phyloP scores from a whole-genome alignment of 192 early-diverging fungal genomes.

The Entophlyctis helioformis region DNA sequence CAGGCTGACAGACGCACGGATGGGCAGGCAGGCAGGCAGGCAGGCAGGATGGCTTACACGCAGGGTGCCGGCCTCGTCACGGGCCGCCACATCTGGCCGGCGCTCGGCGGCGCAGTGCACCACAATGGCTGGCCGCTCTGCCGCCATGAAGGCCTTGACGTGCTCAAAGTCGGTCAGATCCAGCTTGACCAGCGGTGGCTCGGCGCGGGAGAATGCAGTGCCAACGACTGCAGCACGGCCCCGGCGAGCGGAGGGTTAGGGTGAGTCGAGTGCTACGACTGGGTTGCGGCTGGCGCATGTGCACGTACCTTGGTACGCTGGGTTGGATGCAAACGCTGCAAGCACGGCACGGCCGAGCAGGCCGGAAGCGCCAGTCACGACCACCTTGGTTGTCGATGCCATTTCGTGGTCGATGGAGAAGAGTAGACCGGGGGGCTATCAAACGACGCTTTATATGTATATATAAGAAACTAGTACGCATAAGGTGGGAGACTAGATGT shows the following conservation, averaged over 20 bases:
- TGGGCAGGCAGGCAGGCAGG: not conserved
- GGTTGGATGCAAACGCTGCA: conserved; percentile 33
- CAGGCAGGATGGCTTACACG: conserved; percentile 19
- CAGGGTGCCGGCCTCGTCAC: conserved; percentile 39
- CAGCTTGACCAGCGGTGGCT: conserved; percentile 41
- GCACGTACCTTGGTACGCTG: conserved; percentile 32
- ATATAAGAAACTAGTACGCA: too few species aligned
- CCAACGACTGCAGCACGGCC: conserved; percentile 44
- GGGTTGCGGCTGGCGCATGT: not conserved
- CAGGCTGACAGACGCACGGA: not conserved
- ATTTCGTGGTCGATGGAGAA: too few species aligned
- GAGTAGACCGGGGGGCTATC: too few species aligned
- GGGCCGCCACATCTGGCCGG: conserved; percentile 68
- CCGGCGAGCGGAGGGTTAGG: not conserved
- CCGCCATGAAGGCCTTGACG: conserved; percentile 35
- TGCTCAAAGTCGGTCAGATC: conserved; percentile 49
- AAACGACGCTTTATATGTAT: too few species aligned
- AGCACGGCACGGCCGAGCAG: conserved; percentile 68
- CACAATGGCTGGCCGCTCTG: conserved; percentile 29
- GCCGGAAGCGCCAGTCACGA: conserved; percentile 73
- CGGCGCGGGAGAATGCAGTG: conserved; percentile 52
- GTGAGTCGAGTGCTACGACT: not conserved
- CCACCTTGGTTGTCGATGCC: conserved; percentile 25
- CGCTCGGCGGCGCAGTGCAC: conserved; percentile 83
- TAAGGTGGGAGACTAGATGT: too few species aligned